Conservation (phyloP, 768 basidiomycete genomes). For the Lentinula aciculospora region DNA sequence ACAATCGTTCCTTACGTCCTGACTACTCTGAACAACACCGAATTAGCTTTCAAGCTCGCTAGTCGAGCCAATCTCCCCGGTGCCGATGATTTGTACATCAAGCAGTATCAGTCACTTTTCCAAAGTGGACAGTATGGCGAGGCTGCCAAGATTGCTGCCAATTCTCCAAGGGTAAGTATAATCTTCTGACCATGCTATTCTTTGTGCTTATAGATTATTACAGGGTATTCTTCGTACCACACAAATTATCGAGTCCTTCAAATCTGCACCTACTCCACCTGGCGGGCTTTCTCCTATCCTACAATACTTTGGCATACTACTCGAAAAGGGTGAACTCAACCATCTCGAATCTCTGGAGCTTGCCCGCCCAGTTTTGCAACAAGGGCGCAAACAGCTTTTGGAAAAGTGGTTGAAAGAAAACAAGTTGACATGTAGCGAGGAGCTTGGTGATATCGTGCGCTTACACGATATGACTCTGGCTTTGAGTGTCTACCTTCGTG, state of each 20-base stretch:
- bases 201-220: slow-evolving; percentile 7
- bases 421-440: slow-evolving; percentile 99
- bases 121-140: slow-evolving; percentile 83
- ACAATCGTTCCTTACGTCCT: slow-evolving; percentile 95
- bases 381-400: slow-evolving; percentile 92
- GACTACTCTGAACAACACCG: slow-evolving; percentile 91
- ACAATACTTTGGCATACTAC: slow-evolving; percentile 97
- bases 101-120: slow-evolving; percentile 92
- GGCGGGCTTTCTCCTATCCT: slow-evolving; percentile 93
- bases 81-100: slow-evolving; percentile 93
- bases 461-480: slow-evolving; percentile 95
- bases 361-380: slow-evolving; percentile 91
- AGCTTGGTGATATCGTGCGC: slow-evolving; percentile 95
- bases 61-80: slow-evolving; percentile 95
- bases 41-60: slow-evolving; percentile 96
- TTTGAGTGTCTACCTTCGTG: slow-evolving; percentile 93
- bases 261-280: slow-evolving; percentile 84
- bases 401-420: slow-evolving; percentile 99
- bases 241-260: slow-evolving; percentile 96
- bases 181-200: not conserved
- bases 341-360: slow-evolving; percentile 94
- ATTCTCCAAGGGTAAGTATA: slow-evolving; percentile 76
- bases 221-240: slow-evolving; percentile 93
- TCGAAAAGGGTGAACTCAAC: slow-evolving; percentile 98
- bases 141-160: slow-evolving; percentile 96